A percentile compares a stretch with the other conserved stretches of the same genome.
phyloP scores from a whole-genome alignment of 352 stramenopile species.

The Pythium graminicola region DNA sequence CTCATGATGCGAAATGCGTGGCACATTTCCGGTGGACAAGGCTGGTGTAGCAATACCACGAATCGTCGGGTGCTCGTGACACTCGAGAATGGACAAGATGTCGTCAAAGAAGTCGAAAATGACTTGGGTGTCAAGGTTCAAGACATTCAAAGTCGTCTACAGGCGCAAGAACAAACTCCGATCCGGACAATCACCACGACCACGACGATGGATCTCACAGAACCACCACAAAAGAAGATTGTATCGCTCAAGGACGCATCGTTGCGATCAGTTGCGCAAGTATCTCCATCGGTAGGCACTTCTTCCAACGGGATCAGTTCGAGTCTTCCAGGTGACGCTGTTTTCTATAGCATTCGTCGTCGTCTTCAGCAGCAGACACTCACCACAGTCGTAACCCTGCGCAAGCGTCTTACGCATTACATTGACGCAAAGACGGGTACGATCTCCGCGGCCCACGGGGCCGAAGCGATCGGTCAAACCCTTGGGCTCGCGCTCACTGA shows the following conservation, averaged over 20 bases:
- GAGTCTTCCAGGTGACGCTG: conserved; percentile 26
- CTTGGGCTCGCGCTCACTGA: conserved; percentile 41
- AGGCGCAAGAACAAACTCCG: conserved; percentile 24
- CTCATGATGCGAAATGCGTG: conserved; percentile 89
- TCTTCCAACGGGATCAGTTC: background rate
- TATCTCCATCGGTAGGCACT: background rate
- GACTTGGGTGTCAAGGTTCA: conserved; percentile 51
- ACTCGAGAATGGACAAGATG: conserved; percentile 69
- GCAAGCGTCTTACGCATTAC: conserved; percentile 37
- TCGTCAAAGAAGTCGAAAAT: conserved; percentile 81
- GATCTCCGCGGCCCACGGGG: conserved; percentile 38
- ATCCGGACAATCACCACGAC: background rate
- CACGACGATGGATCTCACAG: conserved; percentile 17
- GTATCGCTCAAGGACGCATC: conserved; percentile 56
- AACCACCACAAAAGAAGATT: conserved; percentile 29
- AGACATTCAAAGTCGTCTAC: conserved; percentile 31
- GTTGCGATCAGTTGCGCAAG: conserved; percentile 23
- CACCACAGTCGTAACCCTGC: conserved; percentile 41
- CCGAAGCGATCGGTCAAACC: conserved; percentile 29
- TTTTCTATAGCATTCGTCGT: conserved; percentile 40
- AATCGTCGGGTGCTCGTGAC: conserved; percentile 87
- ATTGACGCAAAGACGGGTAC: conserved; percentile 47
- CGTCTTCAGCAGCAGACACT: conserved; percentile 41
- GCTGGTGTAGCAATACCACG: conserved; percentile 77
- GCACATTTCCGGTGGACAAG: conserved; percentile 81